Evolutionary conservation across 2,329 filamentous ascomycete genomes (phyloP).

Genomic region (Aspergillus sclerotialis): DNA sequence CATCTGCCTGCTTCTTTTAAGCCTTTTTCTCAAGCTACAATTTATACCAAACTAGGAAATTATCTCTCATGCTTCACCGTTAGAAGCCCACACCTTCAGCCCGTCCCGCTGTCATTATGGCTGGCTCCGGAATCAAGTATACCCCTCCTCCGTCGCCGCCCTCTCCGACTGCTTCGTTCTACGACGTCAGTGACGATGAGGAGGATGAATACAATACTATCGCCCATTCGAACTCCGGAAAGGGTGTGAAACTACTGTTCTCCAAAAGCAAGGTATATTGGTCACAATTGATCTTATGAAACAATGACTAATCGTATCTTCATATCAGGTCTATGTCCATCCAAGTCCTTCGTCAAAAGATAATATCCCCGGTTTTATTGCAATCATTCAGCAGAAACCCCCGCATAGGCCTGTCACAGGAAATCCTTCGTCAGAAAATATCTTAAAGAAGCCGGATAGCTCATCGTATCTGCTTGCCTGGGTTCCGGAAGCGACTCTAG

Average conservation of each 20-base stretch:
- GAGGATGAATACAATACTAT: slow-evolving; percentile 95
- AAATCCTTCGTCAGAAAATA: slow-evolving; percentile 35
- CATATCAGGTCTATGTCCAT: slow-evolving; percentile 78
- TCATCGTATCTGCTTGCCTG: slow-evolving; percentile 82
- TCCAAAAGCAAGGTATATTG: slow-evolving; percentile 84
- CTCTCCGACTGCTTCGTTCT: slow-evolving; percentile 82
- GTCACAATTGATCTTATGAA: not conserved
- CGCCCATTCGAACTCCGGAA: slow-evolving; percentile 66
- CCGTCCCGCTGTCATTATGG: slow-evolving; percentile 21
- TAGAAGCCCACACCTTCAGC: no score
- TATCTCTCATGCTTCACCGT: no score
- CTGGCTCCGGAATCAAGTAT: slow-evolving; percentile 23
- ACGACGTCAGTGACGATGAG: slow-evolving; percentile 93
- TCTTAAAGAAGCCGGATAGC: slow-evolving; percentile 41
- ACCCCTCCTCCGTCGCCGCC: slow-evolving; percentile 40
- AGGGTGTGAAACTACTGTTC: slow-evolving; percentile 86
- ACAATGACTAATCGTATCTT: slow-evolving; percentile 5
- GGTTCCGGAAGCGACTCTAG: slow-evolving; percentile 83
- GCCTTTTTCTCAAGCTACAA: slow-evolving; percentile 2
- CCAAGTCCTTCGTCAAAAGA: slow-evolving; percentile 89
- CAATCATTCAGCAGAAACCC: slow-evolving; percentile 82
- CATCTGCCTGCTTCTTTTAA: slow-evolving; percentile 1
- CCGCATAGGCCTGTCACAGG: slow-evolving; percentile 21
- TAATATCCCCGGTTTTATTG: slow-evolving; percentile 91
- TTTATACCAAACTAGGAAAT: not conserved